Percentiles rank a stretch among this genome's conserved stretches.
phyloP scores from a whole-genome alignment of 441 rosid species.

The Populus hybrid region DNA sequence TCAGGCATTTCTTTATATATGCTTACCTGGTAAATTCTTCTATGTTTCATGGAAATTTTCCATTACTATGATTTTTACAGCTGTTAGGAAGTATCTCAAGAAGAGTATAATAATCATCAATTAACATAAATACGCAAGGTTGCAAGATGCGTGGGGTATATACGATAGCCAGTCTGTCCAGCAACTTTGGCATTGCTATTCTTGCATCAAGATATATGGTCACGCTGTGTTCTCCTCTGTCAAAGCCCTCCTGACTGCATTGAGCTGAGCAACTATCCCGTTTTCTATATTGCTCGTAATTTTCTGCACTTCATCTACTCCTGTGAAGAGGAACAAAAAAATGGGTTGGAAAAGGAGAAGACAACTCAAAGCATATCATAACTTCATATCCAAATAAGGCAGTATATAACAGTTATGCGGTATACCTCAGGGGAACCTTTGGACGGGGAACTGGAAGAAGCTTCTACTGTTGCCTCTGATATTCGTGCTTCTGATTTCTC shows the following conservation, averaged over 20 bases:
- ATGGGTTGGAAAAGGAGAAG: background rate
- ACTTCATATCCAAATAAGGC: background rate
- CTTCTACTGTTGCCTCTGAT: conserved; percentile 47
- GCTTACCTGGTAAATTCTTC: background rate
- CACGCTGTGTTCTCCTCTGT: background rate
- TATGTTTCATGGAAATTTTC: conserved; percentile 4
- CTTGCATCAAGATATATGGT: background rate
- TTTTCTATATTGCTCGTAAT: background rate
- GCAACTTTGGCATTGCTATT: background rate
- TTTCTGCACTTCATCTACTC: conserved; percentile 15
- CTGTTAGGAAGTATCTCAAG: background rate
- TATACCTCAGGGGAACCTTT: conserved; percentile 40
- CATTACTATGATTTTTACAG: background rate
- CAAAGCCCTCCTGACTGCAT: background rate
- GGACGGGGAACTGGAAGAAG: conserved; percentile 33
- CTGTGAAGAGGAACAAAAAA: conserved; percentile 11
- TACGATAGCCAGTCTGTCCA: conserved; percentile 3
- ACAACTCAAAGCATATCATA: background rate
- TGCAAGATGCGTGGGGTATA: background rate
- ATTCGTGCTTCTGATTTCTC: conserved; percentile 84
- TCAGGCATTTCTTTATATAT: background rate
- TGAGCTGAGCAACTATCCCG: background rate
- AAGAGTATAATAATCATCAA: background rate
- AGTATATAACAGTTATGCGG: background rate
- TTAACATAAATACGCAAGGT: background rate